Conservation (phyloP, 768 basidiomycete genomes). For the Suillus spraguei region DNA sequence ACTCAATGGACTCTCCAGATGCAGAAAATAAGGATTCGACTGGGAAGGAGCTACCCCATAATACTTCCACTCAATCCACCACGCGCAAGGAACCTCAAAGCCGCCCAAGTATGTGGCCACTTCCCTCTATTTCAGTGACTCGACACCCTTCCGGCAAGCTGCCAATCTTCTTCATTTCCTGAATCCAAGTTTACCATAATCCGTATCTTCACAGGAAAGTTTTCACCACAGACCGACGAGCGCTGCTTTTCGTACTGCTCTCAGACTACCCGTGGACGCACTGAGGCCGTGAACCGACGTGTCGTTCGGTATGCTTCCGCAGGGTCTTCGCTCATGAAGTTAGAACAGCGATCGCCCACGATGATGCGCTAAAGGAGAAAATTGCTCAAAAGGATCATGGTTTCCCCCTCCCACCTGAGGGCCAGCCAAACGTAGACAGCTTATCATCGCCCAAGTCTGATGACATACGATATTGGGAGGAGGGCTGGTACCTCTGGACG, state of each 20-base stretch:
- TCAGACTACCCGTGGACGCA: slow-evolving; percentile 57
- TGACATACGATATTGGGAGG: slow-evolving; percentile 64
- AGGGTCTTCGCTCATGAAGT: slow-evolving; percentile 71
- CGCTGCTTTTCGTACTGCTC: slow-evolving; percentile 66
- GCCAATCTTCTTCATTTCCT: background rate
- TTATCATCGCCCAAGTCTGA: slow-evolving; percentile 24
- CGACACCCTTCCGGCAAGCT: slow-evolving; percentile 26
- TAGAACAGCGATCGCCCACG: slow-evolving; percentile 47
- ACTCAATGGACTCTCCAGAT: slow-evolving; percentile 1
- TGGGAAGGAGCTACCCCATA: background rate
- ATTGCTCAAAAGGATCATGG: slow-evolving; percentile 48
- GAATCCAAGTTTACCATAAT: background rate
- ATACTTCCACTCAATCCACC: slow-evolving; percentile 5
- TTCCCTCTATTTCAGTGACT: slow-evolving; percentile 28
- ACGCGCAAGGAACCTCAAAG: slow-evolving; percentile 7
- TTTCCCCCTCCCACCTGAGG: slow-evolving; percentile 68
- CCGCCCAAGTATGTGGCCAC: slow-evolving; percentile 11
- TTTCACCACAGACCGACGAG: slow-evolving; percentile 63
- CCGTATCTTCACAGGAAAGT: slow-evolving; percentile 41
- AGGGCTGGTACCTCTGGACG: slow-evolving; percentile 78
- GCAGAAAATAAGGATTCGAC: slow-evolving; percentile 6
- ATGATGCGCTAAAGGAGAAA: slow-evolving; percentile 32
- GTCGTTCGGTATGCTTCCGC: slow-evolving; percentile 63
- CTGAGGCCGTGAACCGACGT: slow-evolving; percentile 53
- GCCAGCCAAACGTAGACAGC: slow-evolving; percentile 45